Conservation (phyloP, 768 basidiomycete genomes). For the Lactifluus volemus region DNA sequence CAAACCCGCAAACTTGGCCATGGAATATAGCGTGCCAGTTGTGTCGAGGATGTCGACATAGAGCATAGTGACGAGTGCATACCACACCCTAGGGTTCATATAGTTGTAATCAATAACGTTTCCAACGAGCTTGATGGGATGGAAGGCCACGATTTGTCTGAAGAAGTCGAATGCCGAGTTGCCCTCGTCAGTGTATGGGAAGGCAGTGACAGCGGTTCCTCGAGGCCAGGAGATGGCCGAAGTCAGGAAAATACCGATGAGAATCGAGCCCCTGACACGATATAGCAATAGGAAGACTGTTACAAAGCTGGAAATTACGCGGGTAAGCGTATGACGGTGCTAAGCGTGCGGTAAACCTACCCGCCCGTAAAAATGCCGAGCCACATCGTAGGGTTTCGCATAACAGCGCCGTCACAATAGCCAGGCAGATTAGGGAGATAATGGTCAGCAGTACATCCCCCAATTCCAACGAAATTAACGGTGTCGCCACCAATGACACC, state of each 20-base stretch:
- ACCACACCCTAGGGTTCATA: constrained; percentile 70
- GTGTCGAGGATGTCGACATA: constrained; percentile 74
- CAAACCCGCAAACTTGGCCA: constrained; percentile 87
- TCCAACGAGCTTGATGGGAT: constrained; percentile 50
- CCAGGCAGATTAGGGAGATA: constrained; percentile 36
- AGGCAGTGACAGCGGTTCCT: constrained; percentile 70
- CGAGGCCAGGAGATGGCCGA: constrained; percentile 85
- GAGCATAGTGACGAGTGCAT: constrained; percentile 81
- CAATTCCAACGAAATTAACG: constrained; percentile 62
- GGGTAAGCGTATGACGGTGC: neutral
- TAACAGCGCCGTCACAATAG: constrained; percentile 55
- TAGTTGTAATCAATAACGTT: constrained; percentile 43
- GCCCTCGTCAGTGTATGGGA: constrained; percentile 63
- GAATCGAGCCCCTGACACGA: constrained; percentile 74
- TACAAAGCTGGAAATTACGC: constrained; percentile 40
- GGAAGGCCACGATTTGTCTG: constrained; percentile 76
- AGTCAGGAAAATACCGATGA: constrained; percentile 77
- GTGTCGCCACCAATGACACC: constrained; percentile 69
- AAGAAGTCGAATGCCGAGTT: constrained; percentile 75
- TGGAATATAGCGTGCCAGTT: constrained; percentile 74
- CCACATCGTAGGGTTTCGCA: constrained; percentile 77
- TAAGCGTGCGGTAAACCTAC: constrained; percentile 30
- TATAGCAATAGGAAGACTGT: constrained; percentile 79
- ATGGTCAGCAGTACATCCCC: constrained; percentile 58
- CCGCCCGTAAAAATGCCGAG: constrained; percentile 82